Base-by-base conservation (phyloP, 225 moss, liverwort and hornwort species). In the Pseudoscleropodium purum region DNA sequence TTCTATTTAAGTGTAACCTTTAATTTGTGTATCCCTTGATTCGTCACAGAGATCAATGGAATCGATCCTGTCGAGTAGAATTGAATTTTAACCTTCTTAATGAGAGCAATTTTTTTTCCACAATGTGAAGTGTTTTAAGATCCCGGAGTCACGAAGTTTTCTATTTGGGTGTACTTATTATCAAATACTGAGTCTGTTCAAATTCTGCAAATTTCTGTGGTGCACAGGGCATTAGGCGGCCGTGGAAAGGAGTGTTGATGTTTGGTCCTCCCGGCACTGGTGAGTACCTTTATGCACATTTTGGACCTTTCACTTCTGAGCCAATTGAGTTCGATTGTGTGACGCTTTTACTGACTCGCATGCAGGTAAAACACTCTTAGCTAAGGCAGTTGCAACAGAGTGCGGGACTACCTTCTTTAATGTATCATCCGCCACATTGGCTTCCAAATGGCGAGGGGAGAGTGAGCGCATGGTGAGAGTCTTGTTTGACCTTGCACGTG, bases 391-490 rank as follows among this genome's bases (percentile, higher is more conserved):
- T 76, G 99, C 99, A 80, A 96, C 97, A 62, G 97, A 99, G 88
- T 99, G 99, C 82, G 99, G 99, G 79, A 99, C 99, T 34, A 99
- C 99, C 33, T 99, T 99, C 90, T 99, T 99, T 84, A 99, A 97
- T 85, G 99, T 99, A 49, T 99, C 99, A 49, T 99, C 99, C 72
- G 99, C 99, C 39, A 99, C 99, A 33, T 91, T 99, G 72, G 99
- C 99, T 37, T 99, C 99, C 37, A 99, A 99, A 89, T 99, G 99
- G 99, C 95, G 99, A 91, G 97, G 97, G 84, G 99, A 99, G 91
- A 99, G 99, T 92, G 99, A 99, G 94, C 97, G 97, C 85, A 97
- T 99, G 99, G 99, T 99, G 90, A 97, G 99, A 88, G 97, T 97
- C 80, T 96, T 99, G 94, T 99, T 99, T 90, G 99, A 99, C 89